These are phyloP conservation scores for Penicillium sp. DNA, from an alignment of 2,329 filamentous ascomycete species.

Conservation along the genomic window DNA sequence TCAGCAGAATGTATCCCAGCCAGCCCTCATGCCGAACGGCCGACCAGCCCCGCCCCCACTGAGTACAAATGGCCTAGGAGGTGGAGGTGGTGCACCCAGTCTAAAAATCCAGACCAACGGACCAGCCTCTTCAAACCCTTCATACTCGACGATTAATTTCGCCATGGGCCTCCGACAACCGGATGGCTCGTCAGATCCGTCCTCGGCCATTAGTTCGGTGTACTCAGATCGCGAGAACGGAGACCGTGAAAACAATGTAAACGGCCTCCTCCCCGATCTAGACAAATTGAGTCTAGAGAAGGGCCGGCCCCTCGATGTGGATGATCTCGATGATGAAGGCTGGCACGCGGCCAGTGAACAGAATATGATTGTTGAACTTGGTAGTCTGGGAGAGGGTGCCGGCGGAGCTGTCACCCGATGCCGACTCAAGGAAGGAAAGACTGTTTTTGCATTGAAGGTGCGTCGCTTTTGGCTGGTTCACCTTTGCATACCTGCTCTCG, in stretches of 20 bases:
- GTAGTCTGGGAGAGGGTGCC: constrained; percentile 88
- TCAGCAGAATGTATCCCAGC: constrained; percentile 64
- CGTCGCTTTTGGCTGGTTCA: constrained; percentile 21
- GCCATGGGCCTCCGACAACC: constrained; percentile 67
- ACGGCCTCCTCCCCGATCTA: constrained; percentile 71
- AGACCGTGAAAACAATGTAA: constrained; percentile 79
- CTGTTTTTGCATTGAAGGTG: constrained; percentile 94
- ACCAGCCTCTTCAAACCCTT: constrained; percentile 73
- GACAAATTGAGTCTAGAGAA: constrained; percentile 80
- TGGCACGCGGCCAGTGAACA: constrained; percentile 93
- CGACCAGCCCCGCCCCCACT: constrained; percentile 58
- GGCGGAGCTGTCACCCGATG: constrained; percentile 93
- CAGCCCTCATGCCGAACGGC: constrained; percentile 55
- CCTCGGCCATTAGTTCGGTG: constrained; percentile 81
- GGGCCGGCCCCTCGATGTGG: constrained; percentile 81
- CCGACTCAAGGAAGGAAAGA: constrained; percentile 85
- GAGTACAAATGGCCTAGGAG: constrained; percentile 72
- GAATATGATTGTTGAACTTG: constrained; percentile 82
- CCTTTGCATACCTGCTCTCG: neutral
- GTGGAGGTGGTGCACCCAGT: constrained; percentile 74
- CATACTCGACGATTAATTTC: constrained; percentile 80
- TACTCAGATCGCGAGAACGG: constrained; percentile 78
- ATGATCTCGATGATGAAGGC: constrained; percentile 90
- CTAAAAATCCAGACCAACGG: constrained; percentile 75
- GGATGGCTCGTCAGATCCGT: constrained; percentile 72